These are phyloP conservation scores for Fusarium caatingaense DNA, from an alignment of 2,329 filamentous ascomycete species.

Conservation along the genomic window DNA sequence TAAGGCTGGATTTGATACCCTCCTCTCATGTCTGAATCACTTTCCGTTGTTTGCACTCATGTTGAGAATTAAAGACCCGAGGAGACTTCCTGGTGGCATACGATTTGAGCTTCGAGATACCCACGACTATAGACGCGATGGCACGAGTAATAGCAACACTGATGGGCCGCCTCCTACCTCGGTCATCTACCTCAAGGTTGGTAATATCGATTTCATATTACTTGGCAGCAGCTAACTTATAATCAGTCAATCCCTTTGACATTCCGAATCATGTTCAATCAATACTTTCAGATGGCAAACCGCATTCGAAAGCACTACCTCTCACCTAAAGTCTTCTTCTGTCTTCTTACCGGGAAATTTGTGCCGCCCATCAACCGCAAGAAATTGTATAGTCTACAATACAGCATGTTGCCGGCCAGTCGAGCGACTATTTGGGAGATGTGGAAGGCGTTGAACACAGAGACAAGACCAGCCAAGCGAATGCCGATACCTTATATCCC, in stretches of 20 bases:
- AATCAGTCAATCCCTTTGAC: slow-evolving; percentile 84
- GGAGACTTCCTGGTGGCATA: slow-evolving; percentile 86
- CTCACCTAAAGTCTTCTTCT: slow-evolving; percentile 86
- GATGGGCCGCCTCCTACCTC: slow-evolving; percentile 74
- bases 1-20: slow-evolving; percentile 90
- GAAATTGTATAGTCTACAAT: slow-evolving; percentile 95
- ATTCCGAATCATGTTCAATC: slow-evolving; percentile 94
- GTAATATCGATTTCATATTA: slow-evolving; percentile 10
- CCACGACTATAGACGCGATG: slow-evolving; percentile 60
- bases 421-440: slow-evolving; percentile 85
- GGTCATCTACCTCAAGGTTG: slow-evolving; percentile 86
- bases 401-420: slow-evolving; percentile 92
- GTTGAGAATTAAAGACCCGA: slow-evolving; percentile 92
- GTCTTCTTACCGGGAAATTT: slow-evolving; percentile 88
- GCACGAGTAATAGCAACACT: slow-evolving; percentile 52
- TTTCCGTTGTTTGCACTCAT: slow-evolving; percentile 98
- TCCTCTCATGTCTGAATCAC: slow-evolving; percentile 94
- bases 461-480: slow-evolving; percentile 59
- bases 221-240: slow-evolving; percentile 1
- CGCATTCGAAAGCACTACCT: slow-evolving; percentile 96
- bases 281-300: slow-evolving; percentile 94
- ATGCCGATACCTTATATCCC: slow-evolving; percentile 53
- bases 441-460: slow-evolving; percentile 76
- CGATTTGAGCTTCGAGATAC: slow-evolving; percentile 89
- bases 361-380: slow-evolving; percentile 95